Conservation (phyloP, 306 rosid genomes). For the Dicorynia guianensis region DNA sequence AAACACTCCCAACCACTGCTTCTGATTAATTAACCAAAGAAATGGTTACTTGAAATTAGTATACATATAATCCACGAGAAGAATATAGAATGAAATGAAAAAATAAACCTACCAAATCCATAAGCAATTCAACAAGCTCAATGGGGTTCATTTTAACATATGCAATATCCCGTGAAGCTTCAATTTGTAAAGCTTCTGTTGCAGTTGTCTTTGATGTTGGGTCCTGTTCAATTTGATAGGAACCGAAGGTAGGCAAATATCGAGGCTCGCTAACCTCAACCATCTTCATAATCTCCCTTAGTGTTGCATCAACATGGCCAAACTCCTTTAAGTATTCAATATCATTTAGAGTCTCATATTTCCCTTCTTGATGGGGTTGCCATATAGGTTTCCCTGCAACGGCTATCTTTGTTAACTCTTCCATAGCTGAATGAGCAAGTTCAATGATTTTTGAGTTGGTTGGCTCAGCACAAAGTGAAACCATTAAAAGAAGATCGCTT, state of each 20-base stretch:
- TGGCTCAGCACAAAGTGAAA: constrained; percentile 45
- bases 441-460: constrained; percentile 32
- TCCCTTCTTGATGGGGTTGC: constrained; percentile 26
- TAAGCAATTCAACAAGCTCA: constrained; percentile 52
- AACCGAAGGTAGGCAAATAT: constrained; percentile 40
- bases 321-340: constrained; percentile 48
- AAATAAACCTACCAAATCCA: constrained; percentile 56
- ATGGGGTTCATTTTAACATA: constrained; percentile 39
- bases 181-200: constrained; percentile 20
- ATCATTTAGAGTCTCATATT: constrained; percentile 40
- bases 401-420: constrained; percentile 44
- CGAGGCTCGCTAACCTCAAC: constrained; percentile 57
- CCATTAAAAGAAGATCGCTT: constrained; percentile 51
- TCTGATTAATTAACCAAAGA: constrained; percentile 37
- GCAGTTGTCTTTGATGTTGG: background rate
- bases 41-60: background rate
- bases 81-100: background rate
- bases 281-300: constrained; percentile 49
- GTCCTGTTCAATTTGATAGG: background rate
- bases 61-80: background rate
- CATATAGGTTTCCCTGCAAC: constrained; percentile 48
- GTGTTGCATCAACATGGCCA: constrained; percentile 38
- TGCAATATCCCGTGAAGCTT: constrained; percentile 55
- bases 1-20: constrained; percentile 54
- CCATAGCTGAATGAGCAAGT: constrained; percentile 46